Base-by-base conservation (phyloP, 768 basidiomycete species). In the Cyclocybe aegerita region DNA sequence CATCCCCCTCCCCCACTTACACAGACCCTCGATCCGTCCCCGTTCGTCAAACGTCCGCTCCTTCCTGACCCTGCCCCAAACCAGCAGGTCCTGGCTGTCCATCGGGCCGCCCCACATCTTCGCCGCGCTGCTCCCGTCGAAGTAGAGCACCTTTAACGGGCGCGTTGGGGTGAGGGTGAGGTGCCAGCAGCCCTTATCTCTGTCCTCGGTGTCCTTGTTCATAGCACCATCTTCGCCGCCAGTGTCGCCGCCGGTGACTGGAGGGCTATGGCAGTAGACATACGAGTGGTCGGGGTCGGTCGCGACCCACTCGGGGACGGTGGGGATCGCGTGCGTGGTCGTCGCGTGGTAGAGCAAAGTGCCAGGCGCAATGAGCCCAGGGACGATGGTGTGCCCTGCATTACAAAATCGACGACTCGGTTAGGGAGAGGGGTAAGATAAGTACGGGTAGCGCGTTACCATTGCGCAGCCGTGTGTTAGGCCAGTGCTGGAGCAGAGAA, bases 41-140 rank as follows among this genome's bases (percentile, higher is more conserved):
- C 47, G 41, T 15, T 81, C 79, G 1, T 61, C 46, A 1, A 14
- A 42, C 5, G 60, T 41, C 57, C 43, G 45, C 16, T 66, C 64
- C 6, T 63, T 60, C n/a, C 33, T 48, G 15, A 64, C 32, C 37
- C 55, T 39, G 0, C 76, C 76, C 76, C 75, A 81, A 14, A 57
- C 46, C 4, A 80, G 12, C 12, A 79, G 59, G 48, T 80, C 79
- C 49, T 81, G 79, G 9, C 64, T 69, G 44, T 81, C 75, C 66
- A 80, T 51, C 4, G 73, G 43, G 0, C 78, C 78, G 0, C 58
- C 60, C n/a, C 43, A 14, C 61, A 77, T 62, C 47, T 78, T 79
- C 0, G 68, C 72, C 0, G 74, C 78, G 46, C 78, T 78, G 39
- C 63, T 75, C 0, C 80, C 79, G 44, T 82, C 80, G 39, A 81